phyloP scores from a whole-genome alignment of 164 flowering plant genomes.

The Tetrastigma voinierianum region DNA sequence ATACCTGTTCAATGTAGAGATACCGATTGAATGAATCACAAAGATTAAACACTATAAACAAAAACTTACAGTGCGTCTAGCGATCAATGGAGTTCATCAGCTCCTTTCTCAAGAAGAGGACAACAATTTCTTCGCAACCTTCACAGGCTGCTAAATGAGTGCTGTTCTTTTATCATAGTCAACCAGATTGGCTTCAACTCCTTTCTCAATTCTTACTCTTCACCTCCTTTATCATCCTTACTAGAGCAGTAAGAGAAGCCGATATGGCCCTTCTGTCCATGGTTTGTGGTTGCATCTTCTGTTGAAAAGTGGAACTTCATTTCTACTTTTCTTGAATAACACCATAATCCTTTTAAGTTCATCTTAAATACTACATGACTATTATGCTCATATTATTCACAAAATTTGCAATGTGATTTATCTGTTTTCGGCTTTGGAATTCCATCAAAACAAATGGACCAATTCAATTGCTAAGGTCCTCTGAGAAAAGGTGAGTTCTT shows the following conservation, averaged over 20 bases:
- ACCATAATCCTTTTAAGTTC: too few species aligned
- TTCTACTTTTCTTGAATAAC: too few species aligned
- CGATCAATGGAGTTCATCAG: slow-evolving; percentile 55
- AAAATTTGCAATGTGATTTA: too few species aligned
- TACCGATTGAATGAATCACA: neutral
- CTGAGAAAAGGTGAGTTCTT: too few species aligned
- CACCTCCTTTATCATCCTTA: slow-evolving; percentile 53
- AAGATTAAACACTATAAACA: neutral
- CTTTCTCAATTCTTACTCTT: slow-evolving; percentile 48
- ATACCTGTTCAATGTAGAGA: neutral
- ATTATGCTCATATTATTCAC: too few species aligned
- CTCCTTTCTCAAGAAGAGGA: slow-evolving; percentile 53
- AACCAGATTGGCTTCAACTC: slow-evolving; percentile 49
- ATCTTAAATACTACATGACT: too few species aligned
- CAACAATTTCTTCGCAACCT: slow-evolving; percentile 54
- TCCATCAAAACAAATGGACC: too few species aligned
- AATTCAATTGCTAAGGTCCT: too few species aligned
- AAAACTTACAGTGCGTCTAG: slow-evolving; percentile 61
- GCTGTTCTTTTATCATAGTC: slow-evolving; percentile 64
- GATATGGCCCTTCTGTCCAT: slow-evolving; percentile 46
- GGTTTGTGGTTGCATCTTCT: slow-evolving; percentile 17
- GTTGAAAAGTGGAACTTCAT: neutral
- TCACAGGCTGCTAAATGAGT: slow-evolving; percentile 63
- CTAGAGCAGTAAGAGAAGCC: slow-evolving; percentile 57
- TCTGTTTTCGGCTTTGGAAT: too few species aligned